Percentiles rank a stretch among this genome's conserved stretches.
Evolutionary conservation across 345 rosid genomes (phyloP).

Genomic region (Acer saccharum): DNA sequence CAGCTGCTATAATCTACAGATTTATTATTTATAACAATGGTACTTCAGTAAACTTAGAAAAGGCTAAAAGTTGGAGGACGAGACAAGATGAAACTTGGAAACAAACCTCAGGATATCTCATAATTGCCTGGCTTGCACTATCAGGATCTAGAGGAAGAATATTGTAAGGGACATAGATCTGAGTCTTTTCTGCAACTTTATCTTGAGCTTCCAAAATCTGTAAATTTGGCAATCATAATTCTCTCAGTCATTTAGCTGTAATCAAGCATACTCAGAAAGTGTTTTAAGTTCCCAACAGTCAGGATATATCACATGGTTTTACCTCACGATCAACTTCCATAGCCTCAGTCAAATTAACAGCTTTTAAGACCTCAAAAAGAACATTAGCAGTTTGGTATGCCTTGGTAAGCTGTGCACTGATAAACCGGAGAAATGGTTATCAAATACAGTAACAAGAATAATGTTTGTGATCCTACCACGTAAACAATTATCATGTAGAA

Average conservation of each 20-base stretch:
- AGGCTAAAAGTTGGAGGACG: slow-evolving; percentile 17
- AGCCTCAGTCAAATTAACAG: slow-evolving; percentile 90
- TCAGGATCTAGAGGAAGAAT: slow-evolving; percentile 99
- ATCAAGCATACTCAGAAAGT: not conserved
- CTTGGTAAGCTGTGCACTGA: slow-evolving; percentile 97
- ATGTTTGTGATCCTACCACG: not conserved
- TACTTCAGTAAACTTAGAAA: slow-evolving; percentile 6
- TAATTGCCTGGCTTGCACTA: slow-evolving; percentile 96
- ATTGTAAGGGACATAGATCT: slow-evolving; percentile 86
- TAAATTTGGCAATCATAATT: slow-evolving; percentile 21
- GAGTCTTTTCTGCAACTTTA: slow-evolving; percentile 94
- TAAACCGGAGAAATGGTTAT: slow-evolving; percentile 14
- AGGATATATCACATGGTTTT: slow-evolving; percentile 25
- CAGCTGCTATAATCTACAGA: slow-evolving; percentile 91
- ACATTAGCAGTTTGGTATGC: slow-evolving; percentile 99
- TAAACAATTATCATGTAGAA: not conserved
- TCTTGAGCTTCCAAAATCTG: slow-evolving; percentile 96
- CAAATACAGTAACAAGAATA: slow-evolving; percentile 9
- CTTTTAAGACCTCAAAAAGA: slow-evolving; percentile 97
- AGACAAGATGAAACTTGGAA: slow-evolving; percentile 13
- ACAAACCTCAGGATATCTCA: slow-evolving; percentile 93
- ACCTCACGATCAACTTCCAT: slow-evolving; percentile 98
- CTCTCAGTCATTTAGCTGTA: slow-evolving; percentile 10
- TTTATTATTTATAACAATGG: slow-evolving; percentile 11
- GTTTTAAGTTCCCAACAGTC: slow-evolving; percentile 3